These are phyloP conservation scores for Crithidia sp. DNA, from an alignment of 208 protist genomes.

Conservation along the genomic window DNA sequence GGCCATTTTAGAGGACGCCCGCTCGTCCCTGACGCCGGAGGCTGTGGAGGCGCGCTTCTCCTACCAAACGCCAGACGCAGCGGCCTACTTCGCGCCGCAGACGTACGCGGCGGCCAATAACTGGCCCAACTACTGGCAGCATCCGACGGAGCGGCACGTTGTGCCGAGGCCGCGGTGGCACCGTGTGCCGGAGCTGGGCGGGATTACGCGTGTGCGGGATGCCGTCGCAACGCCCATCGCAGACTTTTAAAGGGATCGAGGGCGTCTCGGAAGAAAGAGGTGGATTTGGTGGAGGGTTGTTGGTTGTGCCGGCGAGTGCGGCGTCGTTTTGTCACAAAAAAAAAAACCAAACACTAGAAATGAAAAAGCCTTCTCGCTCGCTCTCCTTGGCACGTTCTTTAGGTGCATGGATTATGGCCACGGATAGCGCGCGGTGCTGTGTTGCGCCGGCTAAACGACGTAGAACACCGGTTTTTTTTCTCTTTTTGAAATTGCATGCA, in stretches of 20 bases:
- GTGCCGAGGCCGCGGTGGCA: slow-evolving; percentile 82
- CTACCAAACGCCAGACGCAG: slow-evolving; percentile 69
- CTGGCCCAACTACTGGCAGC: slow-evolving; percentile 92
- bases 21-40: slow-evolving; percentile 31
- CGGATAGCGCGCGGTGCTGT: too few species aligned
- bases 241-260: slow-evolving; percentile 56
- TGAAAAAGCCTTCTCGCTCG: too few species aligned
- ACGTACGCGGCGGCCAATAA: slow-evolving; percentile 65
- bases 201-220: slow-evolving; percentile 87
- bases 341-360: too few species aligned
- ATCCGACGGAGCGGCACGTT: slow-evolving; percentile 73
- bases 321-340: too few species aligned
- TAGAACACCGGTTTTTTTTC: too few species aligned
- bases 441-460: too few species aligned
- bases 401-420: too few species aligned
- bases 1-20: slow-evolving; percentile 45
- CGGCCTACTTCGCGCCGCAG: slow-evolving; percentile 83
- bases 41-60: slow-evolving; percentile 59
- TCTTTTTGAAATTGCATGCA: too few species aligned
- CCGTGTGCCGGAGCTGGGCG: slow-evolving; percentile 76
- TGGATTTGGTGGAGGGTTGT: neutral
- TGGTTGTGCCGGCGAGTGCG: neutral
- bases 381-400: too few species aligned
- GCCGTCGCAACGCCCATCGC: slow-evolving; percentile 44
- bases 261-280: neutral